These are phyloP conservation scores for Cordyceps militaris DNA, from an alignment of 2,329 filamentous ascomycete species.

Conservation along the genomic window DNA sequence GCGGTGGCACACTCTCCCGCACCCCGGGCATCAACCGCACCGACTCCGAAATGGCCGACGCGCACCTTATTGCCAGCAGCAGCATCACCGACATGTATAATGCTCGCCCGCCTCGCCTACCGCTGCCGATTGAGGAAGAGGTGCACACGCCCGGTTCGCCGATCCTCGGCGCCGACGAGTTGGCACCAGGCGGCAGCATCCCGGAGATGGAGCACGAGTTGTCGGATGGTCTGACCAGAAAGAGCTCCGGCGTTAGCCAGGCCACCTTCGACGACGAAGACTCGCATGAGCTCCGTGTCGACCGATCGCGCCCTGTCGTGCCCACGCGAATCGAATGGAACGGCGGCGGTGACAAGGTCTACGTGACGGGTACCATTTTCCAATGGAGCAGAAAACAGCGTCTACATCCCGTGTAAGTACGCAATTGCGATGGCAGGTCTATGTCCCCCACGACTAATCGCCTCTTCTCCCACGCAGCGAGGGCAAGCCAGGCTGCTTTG, in stretches of 20 bases:
- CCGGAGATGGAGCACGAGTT: conserved; percentile 49
- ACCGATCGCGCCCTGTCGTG: conserved; percentile 70
- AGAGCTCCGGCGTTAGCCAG: conserved; percentile 53
- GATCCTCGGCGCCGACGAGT: conserved; percentile 67
- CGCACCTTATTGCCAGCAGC: conserved; percentile 42
- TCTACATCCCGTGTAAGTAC: conserved; percentile 73
- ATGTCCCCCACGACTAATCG: conserved; percentile 17
- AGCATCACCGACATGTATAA: conserved; percentile 59
- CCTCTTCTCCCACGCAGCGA: conserved; percentile 31
- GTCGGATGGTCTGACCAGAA: conserved; percentile 43
- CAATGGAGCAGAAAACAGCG: conserved; percentile 95
- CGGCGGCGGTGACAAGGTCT: conserved; percentile 77
- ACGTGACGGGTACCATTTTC: conserved; percentile 95
- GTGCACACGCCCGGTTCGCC: conserved; percentile 84
- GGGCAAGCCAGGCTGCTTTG: conserved; percentile 57
- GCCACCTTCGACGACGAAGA: conserved; percentile 69
- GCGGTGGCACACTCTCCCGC: conserved; percentile 28
- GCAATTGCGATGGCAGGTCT: not conserved
- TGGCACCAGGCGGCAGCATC: conserved; percentile 46
- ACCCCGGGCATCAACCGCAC: conserved; percentile 26
- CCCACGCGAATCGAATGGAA: conserved; percentile 83
- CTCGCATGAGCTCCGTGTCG: conserved; percentile 66
- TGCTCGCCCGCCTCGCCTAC: conserved; percentile 75
- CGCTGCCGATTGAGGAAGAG: conserved; percentile 89
- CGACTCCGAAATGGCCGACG: conserved; percentile 23